Evolutionary conservation across 805 yeast species (phyloP), one percentile per base, ranked within the genome.

Genomic region (Metschnikowia vanudenii): DNA sequence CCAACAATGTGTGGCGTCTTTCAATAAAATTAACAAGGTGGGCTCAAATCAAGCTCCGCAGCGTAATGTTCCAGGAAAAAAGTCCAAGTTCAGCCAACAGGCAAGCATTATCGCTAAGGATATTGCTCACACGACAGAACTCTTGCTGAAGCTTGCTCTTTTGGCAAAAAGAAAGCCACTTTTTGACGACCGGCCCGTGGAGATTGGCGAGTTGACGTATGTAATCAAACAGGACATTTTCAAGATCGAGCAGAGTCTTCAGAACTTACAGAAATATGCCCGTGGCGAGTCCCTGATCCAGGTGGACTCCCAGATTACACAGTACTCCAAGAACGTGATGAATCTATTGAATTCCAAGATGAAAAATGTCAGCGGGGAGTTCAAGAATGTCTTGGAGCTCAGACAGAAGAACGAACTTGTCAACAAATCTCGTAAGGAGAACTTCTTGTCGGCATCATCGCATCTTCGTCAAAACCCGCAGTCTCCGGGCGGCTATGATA

Each of bases 101-200:
- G 99, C 99, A 1, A 79, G 92, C 24, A 67, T 73, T 6, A 87
- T 94, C 24, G 97, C 98, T 39, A 84, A 82, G 60, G 97, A 94
- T 58, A 88, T 94, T 43, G 85, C 91, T 10, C 84, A 82, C 45
- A 88, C 92, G 11, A 91, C 97, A 5, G 88, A 81, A 43, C 73
- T 90, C 56, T 72, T 94, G 46, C 81, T 85, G 32, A 84, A 89
- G 58, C 73, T 94, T 44, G 96, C 98, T 2, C 72, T 76, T 54
- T 67, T 94, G 53, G 97, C 99, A 3, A 89, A 86, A 64, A 75
- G 90, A 56, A 91, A 90, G 62, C 96, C 97, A 16, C 68, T 92
- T 61, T 88, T 94, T 55, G 96, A 91, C 60, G 99, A 94, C 66
- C 84, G 86, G 55, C 97, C 98, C 0, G 84, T 88, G 13, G 98